phyloP scores from a whole-genome alignment of 192 early-diverging fungal species.

The Coemansia sp. region DNA sequence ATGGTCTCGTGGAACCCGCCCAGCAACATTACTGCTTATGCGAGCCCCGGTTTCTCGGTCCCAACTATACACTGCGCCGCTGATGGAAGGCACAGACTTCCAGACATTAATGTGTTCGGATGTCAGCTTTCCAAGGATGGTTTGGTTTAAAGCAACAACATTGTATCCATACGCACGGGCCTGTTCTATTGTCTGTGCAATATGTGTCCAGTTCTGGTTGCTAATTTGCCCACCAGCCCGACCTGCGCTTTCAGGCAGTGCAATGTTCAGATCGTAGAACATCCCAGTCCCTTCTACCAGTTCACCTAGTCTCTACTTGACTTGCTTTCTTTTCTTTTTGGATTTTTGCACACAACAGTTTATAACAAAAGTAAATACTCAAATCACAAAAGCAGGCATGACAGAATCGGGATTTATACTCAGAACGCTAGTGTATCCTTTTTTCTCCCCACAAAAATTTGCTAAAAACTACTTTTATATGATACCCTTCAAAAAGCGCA shows the following conservation, averaged over 20 bases:
- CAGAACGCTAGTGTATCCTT: no score
- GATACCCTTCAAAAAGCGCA: no score
- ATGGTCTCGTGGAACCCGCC: conserved; percentile 15
- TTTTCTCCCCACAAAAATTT: no score
- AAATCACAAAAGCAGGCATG: no score
- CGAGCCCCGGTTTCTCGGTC: conserved; percentile 26
- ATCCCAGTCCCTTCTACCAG: conserved; percentile 5
- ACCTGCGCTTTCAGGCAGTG: conserved; percentile 44
- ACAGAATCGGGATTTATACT: no score
- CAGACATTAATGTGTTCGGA: conserved; percentile 41
- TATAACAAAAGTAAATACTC: no score
- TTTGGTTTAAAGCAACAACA: conserved; percentile 48
- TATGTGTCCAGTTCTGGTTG: conserved; percentile 37
- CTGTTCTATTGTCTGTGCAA: conserved; percentile 38
- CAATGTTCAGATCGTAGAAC: conserved; percentile 56
- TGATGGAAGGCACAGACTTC: conserved; percentile 23
- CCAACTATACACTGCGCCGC: conserved; percentile 31
- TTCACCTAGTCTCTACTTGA: no score
- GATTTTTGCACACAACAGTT: no score
- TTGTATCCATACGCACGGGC: conserved; percentile 43
- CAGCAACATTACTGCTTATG: neutral
- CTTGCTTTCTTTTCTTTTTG: no score
- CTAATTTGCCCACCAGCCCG: conserved; percentile 24
- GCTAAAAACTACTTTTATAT: no score
- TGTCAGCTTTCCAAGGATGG: conserved; percentile 29